These are phyloP conservation scores for Bauhinia variegata DNA, from an alignment of 306 rosid species.

Conservation along the genomic window DNA sequence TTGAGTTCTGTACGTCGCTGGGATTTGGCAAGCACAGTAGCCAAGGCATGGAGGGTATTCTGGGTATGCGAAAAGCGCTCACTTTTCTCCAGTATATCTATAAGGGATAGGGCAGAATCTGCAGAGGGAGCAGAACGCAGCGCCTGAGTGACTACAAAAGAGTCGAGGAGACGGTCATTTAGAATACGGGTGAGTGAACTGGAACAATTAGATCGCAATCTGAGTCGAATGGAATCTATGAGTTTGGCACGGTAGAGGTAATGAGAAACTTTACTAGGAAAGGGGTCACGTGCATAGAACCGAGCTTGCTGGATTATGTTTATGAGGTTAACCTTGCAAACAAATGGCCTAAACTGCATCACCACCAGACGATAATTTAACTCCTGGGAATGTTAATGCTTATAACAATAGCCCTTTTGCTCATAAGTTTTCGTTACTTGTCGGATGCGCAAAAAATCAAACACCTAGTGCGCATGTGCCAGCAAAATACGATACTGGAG, in stretches of 20 bases:
- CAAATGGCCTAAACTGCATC: slow-evolving; percentile 42
- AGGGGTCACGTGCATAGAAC: slow-evolving; percentile 56
- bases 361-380: neutral
- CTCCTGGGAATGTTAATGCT: slow-evolving; percentile 3
- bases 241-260: slow-evolving; percentile 79
- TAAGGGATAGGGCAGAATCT: slow-evolving; percentile 63
- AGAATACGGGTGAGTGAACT: slow-evolving; percentile 50
- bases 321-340: slow-evolving; percentile 27
- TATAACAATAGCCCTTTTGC: neutral
- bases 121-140: slow-evolving; percentile 76
- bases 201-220: slow-evolving; percentile 53
- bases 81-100: slow-evolving; percentile 42
- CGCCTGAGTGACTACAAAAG: slow-evolving; percentile 69
- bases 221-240: slow-evolving; percentile 73
- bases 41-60: slow-evolving; percentile 66
- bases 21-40: slow-evolving; percentile 71
- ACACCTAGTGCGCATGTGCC: slow-evolving; percentile 38
- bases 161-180: slow-evolving; percentile 58
- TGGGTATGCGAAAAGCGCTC: slow-evolving; percentile 63
- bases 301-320: slow-evolving; percentile 51
- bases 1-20: slow-evolving; percentile 52
- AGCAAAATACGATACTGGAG: too few species aligned
- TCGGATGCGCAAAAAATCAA: slow-evolving; percentile 41
- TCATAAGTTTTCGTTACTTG: slow-evolving; percentile 9
- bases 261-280: slow-evolving; percentile 67